These are phyloP conservation scores for Starmerella bombicola DNA, from an alignment of 805 yeast genomes.

Conservation along the genomic window DNA sequence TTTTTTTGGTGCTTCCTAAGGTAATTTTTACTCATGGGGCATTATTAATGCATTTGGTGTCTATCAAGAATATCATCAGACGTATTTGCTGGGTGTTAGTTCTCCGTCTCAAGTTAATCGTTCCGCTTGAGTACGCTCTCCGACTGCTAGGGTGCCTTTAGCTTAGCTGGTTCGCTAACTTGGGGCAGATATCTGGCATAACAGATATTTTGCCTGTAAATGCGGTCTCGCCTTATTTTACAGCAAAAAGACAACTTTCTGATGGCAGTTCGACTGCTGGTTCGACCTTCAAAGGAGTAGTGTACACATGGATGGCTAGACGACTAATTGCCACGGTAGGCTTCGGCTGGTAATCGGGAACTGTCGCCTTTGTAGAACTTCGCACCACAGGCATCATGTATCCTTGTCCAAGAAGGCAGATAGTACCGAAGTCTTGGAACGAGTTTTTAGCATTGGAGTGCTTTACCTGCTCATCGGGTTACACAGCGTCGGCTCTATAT, in stretches of 20 bases:
- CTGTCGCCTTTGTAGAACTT: conserved; percentile 35
- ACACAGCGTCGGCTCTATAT: conserved; percentile 21
- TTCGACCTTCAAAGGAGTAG: conserved; percentile 40
- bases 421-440: conserved; percentile 25
- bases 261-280: conserved; percentile 39
- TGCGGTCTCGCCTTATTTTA: conserved; percentile 36
- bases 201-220: conserved; percentile 37
- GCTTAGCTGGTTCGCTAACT: conserved; percentile 26
- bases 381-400: conserved; percentile 23
- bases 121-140: conserved; percentile 17
- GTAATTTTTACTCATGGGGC: conserved; percentile 24
- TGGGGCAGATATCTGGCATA: conserved; percentile 31
- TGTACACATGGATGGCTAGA: conserved; percentile 38
- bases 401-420: conserved; percentile 23
- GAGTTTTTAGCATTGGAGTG: conserved; percentile 22
- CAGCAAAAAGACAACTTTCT: conserved; percentile 34
- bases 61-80: conserved; percentile 21
- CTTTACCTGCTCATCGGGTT: conserved; percentile 22
- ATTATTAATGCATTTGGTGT: conserved; percentile 23
- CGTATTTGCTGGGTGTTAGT: conserved; percentile 3
- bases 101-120: conserved; percentile 20
- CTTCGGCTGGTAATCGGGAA: conserved; percentile 42
- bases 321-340: conserved; percentile 35
- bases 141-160: conserved; percentile 19
- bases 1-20: conserved; percentile 20